Conservation (phyloP, 208 protist genomes). For the Spongospora subterranea region DNA sequence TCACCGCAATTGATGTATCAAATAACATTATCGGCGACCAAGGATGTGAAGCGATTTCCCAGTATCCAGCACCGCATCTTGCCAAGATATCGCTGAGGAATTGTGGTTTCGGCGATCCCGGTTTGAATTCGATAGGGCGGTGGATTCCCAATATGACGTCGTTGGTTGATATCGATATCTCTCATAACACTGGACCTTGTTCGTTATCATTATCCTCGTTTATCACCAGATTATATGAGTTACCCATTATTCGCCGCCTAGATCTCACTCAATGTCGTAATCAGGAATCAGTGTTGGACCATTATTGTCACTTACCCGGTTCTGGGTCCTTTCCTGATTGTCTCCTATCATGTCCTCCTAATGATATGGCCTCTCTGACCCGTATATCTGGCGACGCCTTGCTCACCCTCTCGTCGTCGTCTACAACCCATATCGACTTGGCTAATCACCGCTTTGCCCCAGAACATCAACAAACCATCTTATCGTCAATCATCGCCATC, state of each 20-base stretch:
- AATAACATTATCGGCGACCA: not conserved
- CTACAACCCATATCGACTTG: not conserved
- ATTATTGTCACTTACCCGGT: too few species aligned
- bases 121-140: not conserved
- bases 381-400: too few species aligned
- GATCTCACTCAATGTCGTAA: too few species aligned
- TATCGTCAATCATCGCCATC: not conserved
- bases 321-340: too few species aligned
- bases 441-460: not conserved
- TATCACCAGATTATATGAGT: not conserved
- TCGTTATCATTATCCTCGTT: not conserved
- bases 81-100: not conserved
- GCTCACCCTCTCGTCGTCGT: too few species aligned
- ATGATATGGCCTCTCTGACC: too few species aligned
- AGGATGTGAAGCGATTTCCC: not conserved
- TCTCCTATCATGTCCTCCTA: too few species aligned
- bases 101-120: not conserved
- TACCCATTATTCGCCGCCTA: not conserved
- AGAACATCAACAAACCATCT: not conserved
- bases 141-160: not conserved
- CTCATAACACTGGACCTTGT: not conserved
- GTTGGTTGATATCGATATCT: not conserved
- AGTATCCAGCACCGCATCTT: not conserved
- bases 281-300: too few species aligned
- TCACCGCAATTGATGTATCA: not conserved